Percentiles rank a stretch among this genome's conserved stretches.
Conservation (phyloP, 208 protist species). For the Leishmania braziliensis region DNA sequence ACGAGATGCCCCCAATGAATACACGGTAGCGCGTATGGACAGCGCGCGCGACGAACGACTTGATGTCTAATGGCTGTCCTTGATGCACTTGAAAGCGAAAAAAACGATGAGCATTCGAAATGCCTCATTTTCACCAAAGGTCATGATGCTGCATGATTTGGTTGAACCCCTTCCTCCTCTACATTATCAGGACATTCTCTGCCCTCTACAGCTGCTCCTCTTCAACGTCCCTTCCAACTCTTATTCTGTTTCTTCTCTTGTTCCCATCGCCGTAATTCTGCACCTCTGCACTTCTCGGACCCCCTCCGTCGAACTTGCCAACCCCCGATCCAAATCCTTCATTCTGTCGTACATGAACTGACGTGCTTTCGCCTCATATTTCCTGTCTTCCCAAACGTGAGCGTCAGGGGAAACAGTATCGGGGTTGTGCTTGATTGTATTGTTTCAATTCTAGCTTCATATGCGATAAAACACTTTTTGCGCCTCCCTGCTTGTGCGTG, state of each 20-base stretch:
- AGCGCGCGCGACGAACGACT: neutral
- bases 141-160: neutral
- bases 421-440: neutral
- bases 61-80: neutral
- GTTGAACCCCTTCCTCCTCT: neutral
- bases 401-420: neutral
- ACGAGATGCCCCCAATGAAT: neutral
- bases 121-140: neutral
- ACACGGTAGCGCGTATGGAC: neutral
- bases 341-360: neutral
- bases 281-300: neutral
- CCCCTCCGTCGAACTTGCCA: neutral
- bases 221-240: neutral
- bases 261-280: neutral
- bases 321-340: too few species aligned
- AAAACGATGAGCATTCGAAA: neutral
- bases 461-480: neutral
- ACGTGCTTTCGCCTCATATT: neutral
- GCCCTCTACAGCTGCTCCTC: neutral
- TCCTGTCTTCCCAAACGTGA: neutral
- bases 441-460: neutral
- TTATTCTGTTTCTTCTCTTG: neutral
- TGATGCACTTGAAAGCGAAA: neutral
- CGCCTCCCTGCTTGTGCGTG: neutral
- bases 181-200: neutral